Conservation (phyloP, 306 rosid species). For the Vigna nakashimae region DNA sequence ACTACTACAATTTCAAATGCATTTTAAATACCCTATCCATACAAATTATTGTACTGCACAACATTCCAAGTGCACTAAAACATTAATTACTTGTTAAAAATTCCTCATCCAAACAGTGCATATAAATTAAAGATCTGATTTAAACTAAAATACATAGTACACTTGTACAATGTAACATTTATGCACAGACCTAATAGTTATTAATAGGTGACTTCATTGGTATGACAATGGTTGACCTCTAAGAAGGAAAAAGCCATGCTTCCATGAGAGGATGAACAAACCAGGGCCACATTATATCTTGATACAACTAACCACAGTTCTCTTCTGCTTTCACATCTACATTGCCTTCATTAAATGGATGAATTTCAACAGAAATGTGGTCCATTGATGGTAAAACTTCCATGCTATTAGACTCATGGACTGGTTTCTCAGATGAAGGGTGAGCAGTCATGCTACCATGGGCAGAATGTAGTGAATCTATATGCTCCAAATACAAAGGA, state of each 20-base stretch:
- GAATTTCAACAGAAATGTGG: not conserved
- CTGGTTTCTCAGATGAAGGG: not conserved
- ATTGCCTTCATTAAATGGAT: conserved; percentile 1
- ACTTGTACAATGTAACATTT: not conserved
- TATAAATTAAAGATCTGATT: not conserved
- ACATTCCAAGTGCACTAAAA: not conserved
- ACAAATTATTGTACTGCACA: not conserved
- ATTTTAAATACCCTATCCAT: not conserved
- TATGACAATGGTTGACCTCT: not conserved
- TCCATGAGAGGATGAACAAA: not conserved
- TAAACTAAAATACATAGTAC: not conserved
- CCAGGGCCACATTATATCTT: not conserved
- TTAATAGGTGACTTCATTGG: not conserved
- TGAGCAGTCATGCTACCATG: not conserved
- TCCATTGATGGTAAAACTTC: not conserved
- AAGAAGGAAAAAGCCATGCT: not conserved
- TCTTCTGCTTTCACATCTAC: not conserved
- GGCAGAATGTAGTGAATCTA: not conserved
- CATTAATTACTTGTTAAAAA: not conserved
- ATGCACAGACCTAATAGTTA: not conserved
- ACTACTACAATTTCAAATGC: not conserved
- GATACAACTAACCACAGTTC: not conserved
- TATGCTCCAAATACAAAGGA: not conserved
- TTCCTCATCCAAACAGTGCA: not conserved
- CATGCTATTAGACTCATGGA: not conserved